phyloP scores from a whole-genome alignment of 2,329 filamentous ascomycete genomes.

The Trichophyton rubrum region DNA sequence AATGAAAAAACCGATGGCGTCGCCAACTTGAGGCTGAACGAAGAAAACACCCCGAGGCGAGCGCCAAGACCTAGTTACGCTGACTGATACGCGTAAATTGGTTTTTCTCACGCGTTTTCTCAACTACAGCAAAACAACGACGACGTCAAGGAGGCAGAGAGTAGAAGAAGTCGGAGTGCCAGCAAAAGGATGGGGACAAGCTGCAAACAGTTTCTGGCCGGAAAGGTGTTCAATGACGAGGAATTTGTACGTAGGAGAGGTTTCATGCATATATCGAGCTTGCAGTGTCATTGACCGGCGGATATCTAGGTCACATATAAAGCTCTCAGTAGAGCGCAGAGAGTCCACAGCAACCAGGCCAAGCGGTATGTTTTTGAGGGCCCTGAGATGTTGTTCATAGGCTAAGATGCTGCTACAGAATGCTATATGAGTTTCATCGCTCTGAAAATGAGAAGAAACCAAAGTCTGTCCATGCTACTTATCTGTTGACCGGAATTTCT shows the following conservation, averaged over 20 bases:
- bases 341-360: constrained; percentile 72
- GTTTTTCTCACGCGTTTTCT: constrained; percentile 22
- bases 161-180: not conserved
- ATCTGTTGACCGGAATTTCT: constrained; percentile 64
- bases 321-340: constrained; percentile 65
- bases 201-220: constrained; percentile 60
- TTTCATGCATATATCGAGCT: not conserved
- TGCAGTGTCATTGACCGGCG: constrained; percentile 9
- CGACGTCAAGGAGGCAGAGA: not conserved
- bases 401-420: constrained; percentile 38
- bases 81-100: constrained; percentile 33
- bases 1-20: not conserved
- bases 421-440: constrained; percentile 74
- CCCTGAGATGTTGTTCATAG: not conserved
- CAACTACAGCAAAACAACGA: not conserved
- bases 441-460: constrained; percentile 64
- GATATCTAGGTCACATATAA: constrained; percentile 67
- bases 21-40: not conserved
- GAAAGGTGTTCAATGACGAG: constrained; percentile 63
- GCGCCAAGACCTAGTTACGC: constrained; percentile 25
- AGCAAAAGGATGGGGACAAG: constrained; percentile 33
- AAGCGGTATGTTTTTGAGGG: constrained; percentile 56
- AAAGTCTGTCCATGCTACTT: constrained; percentile 77
- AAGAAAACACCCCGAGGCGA: not conserved
- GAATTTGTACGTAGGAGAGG: constrained; percentile 45